These are phyloP conservation scores for Colletotrichum camelliae DNA, from an alignment of 2,329 filamentous ascomycete genomes.

Conservation along the genomic window DNA sequence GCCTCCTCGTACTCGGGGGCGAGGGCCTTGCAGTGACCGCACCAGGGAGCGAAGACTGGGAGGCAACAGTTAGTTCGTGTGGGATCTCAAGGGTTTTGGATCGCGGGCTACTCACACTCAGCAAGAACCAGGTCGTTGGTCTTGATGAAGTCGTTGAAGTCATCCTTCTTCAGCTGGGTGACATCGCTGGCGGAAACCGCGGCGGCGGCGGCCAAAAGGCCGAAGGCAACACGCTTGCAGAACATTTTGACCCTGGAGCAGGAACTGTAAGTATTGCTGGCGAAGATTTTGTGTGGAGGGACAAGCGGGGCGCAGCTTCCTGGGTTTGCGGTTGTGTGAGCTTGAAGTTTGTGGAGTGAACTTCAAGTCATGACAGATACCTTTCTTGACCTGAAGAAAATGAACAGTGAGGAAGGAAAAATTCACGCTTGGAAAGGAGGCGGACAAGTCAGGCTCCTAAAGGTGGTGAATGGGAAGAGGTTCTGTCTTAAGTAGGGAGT, in stretches of 20 bases:
- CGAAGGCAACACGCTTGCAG: constrained; percentile 55
- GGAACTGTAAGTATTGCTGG: not conserved
- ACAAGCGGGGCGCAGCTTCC: too few relatives aligned
- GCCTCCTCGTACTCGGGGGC: constrained; percentile 91
- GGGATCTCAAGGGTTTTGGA: constrained; percentile 21
- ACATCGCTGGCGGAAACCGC: constrained; percentile 77
- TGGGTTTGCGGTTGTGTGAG: too few relatives aligned
- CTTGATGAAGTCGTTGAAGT: constrained; percentile 86
- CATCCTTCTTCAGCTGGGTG: constrained; percentile 81
- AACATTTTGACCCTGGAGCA: constrained; percentile 46
- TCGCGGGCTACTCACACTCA: constrained; percentile 74
- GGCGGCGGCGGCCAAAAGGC: constrained; percentile 60
- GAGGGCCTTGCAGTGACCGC: constrained; percentile 98
- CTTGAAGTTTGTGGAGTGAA: too few relatives aligned
- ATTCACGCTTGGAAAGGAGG: constrained; percentile 6
- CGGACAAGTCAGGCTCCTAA: not conserved
- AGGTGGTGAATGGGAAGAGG: not conserved
- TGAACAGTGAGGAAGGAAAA: constrained; percentile 16
- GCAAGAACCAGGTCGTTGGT: constrained; percentile 88
- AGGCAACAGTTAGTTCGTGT: constrained; percentile 37
- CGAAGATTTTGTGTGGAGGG: not conserved
- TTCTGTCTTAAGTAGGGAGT: constrained; percentile 15
- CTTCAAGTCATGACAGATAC: too few relatives aligned
- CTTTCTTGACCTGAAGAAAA: constrained; percentile 18
- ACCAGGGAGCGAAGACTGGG: constrained; percentile 93